phyloP scores from a whole-genome alignment of 257 asterid species.

The Osmanthus fragrans region DNA sequence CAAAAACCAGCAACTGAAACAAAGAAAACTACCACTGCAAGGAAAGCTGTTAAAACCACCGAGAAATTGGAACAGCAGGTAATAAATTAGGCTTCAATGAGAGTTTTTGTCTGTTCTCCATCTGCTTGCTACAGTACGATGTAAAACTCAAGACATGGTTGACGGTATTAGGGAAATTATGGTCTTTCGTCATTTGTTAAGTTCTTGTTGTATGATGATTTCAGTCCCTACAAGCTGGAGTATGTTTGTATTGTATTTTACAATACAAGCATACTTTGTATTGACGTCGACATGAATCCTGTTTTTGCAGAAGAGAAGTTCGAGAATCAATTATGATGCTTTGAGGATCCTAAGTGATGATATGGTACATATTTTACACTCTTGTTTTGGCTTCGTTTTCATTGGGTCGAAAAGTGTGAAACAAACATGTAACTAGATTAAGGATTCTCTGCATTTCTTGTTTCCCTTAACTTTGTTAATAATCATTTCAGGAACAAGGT shows the following conservation, averaged over 20 bases:
- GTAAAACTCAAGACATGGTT: background rate
- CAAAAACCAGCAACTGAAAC: constrained; percentile 34
- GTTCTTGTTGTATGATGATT: background rate
- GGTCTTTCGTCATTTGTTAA: background rate
- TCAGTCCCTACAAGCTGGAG: constrained; percentile 4
- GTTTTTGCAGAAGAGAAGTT: constrained; percentile 43
- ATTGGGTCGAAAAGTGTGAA: background rate
- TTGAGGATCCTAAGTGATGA: constrained; percentile 39
- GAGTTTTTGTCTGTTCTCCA: constrained; percentile 3
- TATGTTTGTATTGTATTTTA: background rate
- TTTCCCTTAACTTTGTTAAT: background rate
- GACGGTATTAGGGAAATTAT: background rate
- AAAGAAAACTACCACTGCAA: constrained; percentile 30
- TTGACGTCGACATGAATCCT: background rate
- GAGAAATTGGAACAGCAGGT: constrained; percentile 38
- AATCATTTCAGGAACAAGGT: too few species aligned
- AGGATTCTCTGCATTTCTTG: background rate
- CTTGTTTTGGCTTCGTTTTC: background rate
- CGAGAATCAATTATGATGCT: constrained; percentile 55
- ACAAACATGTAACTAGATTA: background rate
- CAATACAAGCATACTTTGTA: too few species aligned
- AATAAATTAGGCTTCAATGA: constrained; percentile 3
- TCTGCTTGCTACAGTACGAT: constrained; percentile 6
- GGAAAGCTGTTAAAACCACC: constrained; percentile 38
- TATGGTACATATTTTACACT: constrained; percentile 32